A percentile compares a stretch with the other conserved stretches of the same genome.
These are phyloP conservation scores for Rhizoclosmatium sp. DNA, from an alignment of 192 early-diverging fungal species.

Conservation along the genomic window DNA sequence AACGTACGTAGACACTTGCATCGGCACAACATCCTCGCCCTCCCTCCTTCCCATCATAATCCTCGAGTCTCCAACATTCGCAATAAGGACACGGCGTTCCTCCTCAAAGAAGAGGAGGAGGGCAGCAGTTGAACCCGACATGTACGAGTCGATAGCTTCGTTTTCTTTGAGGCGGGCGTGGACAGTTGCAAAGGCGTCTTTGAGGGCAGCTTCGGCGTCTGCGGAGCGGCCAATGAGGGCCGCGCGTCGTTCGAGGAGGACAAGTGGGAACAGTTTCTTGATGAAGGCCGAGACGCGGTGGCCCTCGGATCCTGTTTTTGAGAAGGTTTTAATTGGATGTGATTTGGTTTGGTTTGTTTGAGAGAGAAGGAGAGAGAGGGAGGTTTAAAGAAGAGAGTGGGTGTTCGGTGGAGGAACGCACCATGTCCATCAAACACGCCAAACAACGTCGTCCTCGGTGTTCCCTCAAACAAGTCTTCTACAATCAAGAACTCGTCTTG, in stretches of 20 bases:
- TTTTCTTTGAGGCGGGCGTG: conserved; percentile 42
- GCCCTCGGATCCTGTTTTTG: conserved; percentile 49
- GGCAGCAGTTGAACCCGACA: conserved; percentile 60
- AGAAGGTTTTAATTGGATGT: neutral
- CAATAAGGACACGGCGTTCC: conserved; percentile 40
- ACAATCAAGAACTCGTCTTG: conserved; percentile 49
- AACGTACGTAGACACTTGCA: conserved; percentile 49
- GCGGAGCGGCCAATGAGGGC: neutral
- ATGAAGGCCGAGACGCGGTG: conserved; percentile 44
- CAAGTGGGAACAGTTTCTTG: conserved; percentile 38
- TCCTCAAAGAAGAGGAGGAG: conserved; percentile 43
- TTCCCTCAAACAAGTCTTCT: conserved; percentile 34
- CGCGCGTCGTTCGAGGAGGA: conserved; percentile 25
- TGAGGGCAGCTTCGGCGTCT: conserved; percentile 47
- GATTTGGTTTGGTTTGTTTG: neutral
- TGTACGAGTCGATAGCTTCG: conserved; percentile 55
- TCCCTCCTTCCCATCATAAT: conserved; percentile 43
- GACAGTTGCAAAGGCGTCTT: conserved; percentile 42
- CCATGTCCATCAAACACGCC: conserved; percentile 66
- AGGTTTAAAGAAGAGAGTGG: neutral
- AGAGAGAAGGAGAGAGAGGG: neutral
- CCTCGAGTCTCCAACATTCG: conserved; percentile 58
- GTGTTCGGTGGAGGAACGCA: neutral
- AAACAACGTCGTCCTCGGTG: conserved; percentile 47
- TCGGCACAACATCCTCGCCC: conserved; percentile 11